phyloP scores from a whole-genome alignment of 2,329 filamentous ascomycete genomes.

The Grosmannia penicillata region DNA sequence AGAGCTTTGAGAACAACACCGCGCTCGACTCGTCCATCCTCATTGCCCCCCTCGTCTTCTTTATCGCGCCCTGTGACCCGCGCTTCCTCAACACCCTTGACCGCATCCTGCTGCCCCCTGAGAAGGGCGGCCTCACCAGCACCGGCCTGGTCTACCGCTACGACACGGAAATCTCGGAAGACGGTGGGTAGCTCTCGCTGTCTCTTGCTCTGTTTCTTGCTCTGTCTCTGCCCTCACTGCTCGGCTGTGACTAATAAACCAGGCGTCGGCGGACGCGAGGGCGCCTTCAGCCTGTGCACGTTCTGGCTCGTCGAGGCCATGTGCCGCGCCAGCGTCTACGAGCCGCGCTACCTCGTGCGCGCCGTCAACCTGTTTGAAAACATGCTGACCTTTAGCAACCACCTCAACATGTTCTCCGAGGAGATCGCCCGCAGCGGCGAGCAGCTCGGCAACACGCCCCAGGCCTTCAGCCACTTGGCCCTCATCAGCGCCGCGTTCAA shows the following conservation, averaged over 20 bases:
- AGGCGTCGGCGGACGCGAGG: constrained; percentile 62
- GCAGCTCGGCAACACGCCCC: constrained; percentile 66
- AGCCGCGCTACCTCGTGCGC: constrained; percentile 45
- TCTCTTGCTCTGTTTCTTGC: constrained; percentile 11
- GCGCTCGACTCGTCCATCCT: constrained; percentile 61
- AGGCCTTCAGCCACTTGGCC: constrained; percentile 64
- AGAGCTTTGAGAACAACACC: constrained; percentile 59
- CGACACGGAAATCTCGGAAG: constrained; percentile 51
- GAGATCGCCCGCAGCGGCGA: constrained; percentile 63
- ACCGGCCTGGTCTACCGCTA: constrained; percentile 66
- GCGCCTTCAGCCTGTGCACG: constrained; percentile 68
- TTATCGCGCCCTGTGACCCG: constrained; percentile 63
- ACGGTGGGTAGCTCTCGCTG: too few relatives aligned
- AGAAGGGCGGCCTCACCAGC: constrained; percentile 61
- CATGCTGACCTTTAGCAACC: constrained; percentile 62
- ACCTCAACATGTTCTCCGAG: constrained; percentile 65
- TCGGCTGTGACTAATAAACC: constrained; percentile 5
- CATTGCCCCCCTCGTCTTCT: constrained; percentile 67
- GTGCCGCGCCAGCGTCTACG: constrained; percentile 51
- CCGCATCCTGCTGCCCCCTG: constrained; percentile 53
- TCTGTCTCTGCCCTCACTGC: neutral
- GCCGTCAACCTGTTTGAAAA: constrained; percentile 63
- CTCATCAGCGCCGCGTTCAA: constrained; percentile 68
- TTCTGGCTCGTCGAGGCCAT: constrained; percentile 73
- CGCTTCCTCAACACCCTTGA: constrained; percentile 60